phyloP scores from a whole-genome alignment of 257 asterid species.

The Solanum verrucosum region DNA sequence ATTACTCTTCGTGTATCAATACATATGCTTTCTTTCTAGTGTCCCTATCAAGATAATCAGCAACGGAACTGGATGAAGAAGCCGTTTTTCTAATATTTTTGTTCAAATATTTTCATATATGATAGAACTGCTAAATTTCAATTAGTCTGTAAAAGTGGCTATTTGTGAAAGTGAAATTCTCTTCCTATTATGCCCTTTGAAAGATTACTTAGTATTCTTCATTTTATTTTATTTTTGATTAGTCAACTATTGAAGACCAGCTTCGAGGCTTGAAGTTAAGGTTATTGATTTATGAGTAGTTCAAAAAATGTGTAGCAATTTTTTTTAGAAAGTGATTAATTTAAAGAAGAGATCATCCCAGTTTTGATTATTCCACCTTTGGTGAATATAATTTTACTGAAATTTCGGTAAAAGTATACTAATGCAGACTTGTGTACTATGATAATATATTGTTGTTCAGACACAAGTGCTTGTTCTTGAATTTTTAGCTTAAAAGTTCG shows the following conservation, averaged over 20 bases:
- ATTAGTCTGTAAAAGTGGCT: neutral
- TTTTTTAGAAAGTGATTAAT: neutral
- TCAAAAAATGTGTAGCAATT: neutral
- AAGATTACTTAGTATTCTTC: neutral
- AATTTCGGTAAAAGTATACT: neutral
- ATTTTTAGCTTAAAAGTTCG: neutral
- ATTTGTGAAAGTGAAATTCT: neutral
- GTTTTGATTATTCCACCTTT: neutral
- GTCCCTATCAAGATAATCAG: neutral
- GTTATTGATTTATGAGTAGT: neutral
- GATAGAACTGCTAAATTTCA: neutral
- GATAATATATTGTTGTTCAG: neutral
- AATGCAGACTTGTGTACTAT: neutral
- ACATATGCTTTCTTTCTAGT: neutral
- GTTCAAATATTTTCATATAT: neutral
- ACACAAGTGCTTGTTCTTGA: neutral
- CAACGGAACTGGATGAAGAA: neutral
- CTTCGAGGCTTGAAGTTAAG: neutral
- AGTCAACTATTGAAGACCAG: neutral
- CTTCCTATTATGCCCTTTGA: neutral
- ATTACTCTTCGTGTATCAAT: neutral
- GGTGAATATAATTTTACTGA: neutral
- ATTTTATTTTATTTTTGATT: no score
- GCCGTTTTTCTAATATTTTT: neutral
- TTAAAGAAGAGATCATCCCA: neutral